A percentile compares a stretch with the other conserved stretches of the same genome.
These are phyloP conservation scores for Arthrobotrys conoides DNA, from an alignment of 2,329 filamentous ascomycete species.

Conservation along the genomic window DNA sequence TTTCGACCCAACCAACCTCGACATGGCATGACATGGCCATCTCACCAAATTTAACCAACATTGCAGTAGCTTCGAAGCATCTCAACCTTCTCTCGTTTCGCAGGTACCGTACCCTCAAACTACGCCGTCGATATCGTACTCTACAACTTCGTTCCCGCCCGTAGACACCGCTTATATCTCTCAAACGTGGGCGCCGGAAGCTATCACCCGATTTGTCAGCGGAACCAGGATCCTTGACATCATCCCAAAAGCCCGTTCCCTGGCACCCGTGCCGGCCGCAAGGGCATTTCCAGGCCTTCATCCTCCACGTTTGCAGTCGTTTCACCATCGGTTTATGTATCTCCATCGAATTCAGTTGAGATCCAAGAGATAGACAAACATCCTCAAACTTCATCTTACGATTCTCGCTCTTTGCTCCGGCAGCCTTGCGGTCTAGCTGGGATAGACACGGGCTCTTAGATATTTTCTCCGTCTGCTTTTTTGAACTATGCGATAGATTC, in stretches of 20 bases:
- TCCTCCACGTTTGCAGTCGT: neutral
- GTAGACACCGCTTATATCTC: neutral
- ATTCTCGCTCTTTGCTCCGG: slow-evolving; percentile 3
- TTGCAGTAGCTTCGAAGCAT: slow-evolving; percentile 15
- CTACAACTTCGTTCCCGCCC: neutral
- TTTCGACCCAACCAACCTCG: slow-evolving; percentile 8
- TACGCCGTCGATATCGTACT: neutral
- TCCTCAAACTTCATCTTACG: neutral
- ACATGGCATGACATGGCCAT: slow-evolving; percentile 14
- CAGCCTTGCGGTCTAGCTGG: slow-evolving; percentile 29
- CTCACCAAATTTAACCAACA: slow-evolving; percentile 3
- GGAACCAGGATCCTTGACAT: slow-evolving; percentile 47
- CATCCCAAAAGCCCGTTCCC: slow-evolving; percentile 28
- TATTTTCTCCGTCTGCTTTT: neutral
- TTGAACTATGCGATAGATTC: slow-evolving; percentile 36
- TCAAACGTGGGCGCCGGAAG: slow-evolving; percentile 4
- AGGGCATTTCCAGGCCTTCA: slow-evolving; percentile 11
- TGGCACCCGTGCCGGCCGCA: slow-evolving; percentile 22
- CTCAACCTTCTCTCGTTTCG: slow-evolving; percentile 7
- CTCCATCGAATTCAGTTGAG: neutral
- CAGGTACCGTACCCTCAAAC: neutral
- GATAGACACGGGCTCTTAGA: slow-evolving; percentile 29
- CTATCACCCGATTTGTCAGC: slow-evolving; percentile 50
- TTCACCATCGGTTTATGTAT: slow-evolving; percentile 14
- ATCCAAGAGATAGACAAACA: neutral